These are phyloP conservation scores for Pterula multifida DNA, from an alignment of 1,284 basidiomycete genomes.

Conservation along the genomic window DNA sequence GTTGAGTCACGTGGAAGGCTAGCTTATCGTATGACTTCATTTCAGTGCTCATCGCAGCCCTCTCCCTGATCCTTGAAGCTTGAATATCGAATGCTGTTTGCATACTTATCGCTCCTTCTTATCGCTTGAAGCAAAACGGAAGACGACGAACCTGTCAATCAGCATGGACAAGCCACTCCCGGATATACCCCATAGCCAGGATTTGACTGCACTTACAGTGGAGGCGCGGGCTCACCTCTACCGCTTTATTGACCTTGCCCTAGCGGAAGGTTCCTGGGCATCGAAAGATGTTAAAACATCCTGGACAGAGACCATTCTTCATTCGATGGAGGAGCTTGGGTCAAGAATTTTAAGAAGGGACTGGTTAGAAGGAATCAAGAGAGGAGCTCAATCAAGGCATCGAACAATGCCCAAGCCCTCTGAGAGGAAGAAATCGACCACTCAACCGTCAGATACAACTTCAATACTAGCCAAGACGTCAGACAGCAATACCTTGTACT, in stretches of 20 bases:
- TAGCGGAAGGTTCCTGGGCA: neutral
- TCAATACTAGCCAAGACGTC: neutral
- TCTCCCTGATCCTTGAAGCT: neutral
- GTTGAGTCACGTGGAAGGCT: too few relatives aligned
- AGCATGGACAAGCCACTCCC: neutral
- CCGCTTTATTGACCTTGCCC: neutral
- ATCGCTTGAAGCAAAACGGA: neutral
- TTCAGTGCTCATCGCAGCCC: neutral
- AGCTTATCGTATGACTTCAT: neutral
- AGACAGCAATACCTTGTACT: neutral
- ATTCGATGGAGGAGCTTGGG: slow-evolving; percentile 24
- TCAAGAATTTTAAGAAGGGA: slow-evolving; percentile 19
- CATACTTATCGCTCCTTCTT: neutral
- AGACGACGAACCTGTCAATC: neutral
- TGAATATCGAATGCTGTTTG: neutral
- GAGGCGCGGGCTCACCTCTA: slow-evolving; percentile 1
- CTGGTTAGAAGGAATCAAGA: slow-evolving; percentile 21
- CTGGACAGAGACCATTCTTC: slow-evolving; percentile 20
- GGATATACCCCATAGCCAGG: neutral
- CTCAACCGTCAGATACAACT: neutral
- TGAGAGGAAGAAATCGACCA: slow-evolving; percentile 6
- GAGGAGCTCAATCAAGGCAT: slow-evolving; percentile 6
- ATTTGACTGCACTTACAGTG: slow-evolving; percentile 2
- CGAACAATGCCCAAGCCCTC: slow-evolving; percentile 16
- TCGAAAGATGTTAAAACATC: slow-evolving; percentile 13